Base-by-base conservation (phyloP, 768 basidiomycete species). In the Pleurotus platypus region DNA sequence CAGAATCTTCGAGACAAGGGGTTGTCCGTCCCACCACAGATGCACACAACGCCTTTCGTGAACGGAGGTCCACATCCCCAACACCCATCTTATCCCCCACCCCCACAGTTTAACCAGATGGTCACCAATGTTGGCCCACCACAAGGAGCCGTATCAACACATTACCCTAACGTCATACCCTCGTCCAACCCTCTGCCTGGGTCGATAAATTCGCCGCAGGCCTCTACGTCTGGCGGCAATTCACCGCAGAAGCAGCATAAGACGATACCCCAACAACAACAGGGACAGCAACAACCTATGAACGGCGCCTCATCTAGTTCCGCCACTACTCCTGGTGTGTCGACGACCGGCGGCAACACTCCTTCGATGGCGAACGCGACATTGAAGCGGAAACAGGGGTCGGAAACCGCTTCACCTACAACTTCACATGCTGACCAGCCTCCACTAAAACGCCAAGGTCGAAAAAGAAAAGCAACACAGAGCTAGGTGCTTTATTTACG, bases 201-300 rank as follows among this genome's bases (percentile, higher is more conserved):
- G 53, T 67, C 72, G 22, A 70, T 74, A 62, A 72, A 66, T 60
- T 83, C 81, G 24, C 82, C 80, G 16, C 79, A 83, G 75, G 82
- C 80, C 61, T 68, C 74, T 2, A 67, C 75, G 39, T 81, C 84
- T 54, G 78, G 78, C 53, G 74, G 76, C 57, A 83, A 75, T 58
- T 81, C 83, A 22, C 82, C 82, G 11, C 78, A 77, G 69, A 89
- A 89, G 70, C 82, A 83, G 70, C 78, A 81, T 65, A 86, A 87
- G 66, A 78, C 78, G 49, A 78, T 81, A 59, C 79, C 78, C 43
- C 60, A 51, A n/a, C 49, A 35, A 20, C 65, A 57, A 37, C 63
- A 59, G 26, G 61, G 55, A 40, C 58, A 63, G 0, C 61, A 66
- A 47, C 67, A 73, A 1, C 62, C 70, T 51, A 72, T 72, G 56